These are phyloP conservation scores for Nannochloropsis oceanica DNA, from an alignment of 108 stramenopile genomes.

Conservation along the genomic window DNA sequence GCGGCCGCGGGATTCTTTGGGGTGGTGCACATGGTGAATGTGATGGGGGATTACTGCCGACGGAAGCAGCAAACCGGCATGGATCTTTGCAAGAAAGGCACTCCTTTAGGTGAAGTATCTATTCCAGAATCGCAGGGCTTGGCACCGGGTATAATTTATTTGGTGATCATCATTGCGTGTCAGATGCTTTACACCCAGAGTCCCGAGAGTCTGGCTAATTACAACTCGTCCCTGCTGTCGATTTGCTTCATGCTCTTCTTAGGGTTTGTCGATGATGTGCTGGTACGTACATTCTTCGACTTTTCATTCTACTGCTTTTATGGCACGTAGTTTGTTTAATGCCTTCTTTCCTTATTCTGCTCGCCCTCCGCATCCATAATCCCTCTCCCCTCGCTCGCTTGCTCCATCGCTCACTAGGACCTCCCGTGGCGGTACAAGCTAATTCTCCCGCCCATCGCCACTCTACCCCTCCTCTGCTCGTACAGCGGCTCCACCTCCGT, in stretches of 20 bases:
- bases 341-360: no score
- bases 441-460: constrained; percentile 74
- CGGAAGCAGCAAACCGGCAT: constrained; percentile 31
- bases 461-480: constrained; percentile 77
- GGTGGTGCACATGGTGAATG: neutral
- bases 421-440: constrained; percentile 96
- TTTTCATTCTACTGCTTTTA: no score
- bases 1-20: neutral
- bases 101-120: constrained; percentile 4
- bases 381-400: neutral
- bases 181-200: neutral
- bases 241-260: constrained; percentile 91
- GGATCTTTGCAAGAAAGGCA: constrained; percentile 45
- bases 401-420: constrained; percentile 38
- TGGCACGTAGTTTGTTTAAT: no score
- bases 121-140: constrained; percentile 86
- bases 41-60: constrained; percentile 6
- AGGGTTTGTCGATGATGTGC: constrained; percentile 88
- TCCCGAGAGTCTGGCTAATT: constrained; percentile 34
- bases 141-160: constrained; percentile 70
- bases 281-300: constrained; percentile 3
- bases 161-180: constrained; percentile 49
- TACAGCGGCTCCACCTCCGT: constrained; percentile 85
- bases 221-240: constrained; percentile 64
- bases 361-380: no score